Evolutionary conservation across 2,329 filamentous ascomycete genomes (phyloP).

Genomic region (Ophiocordyceps camponoti-leonardi): DNA sequence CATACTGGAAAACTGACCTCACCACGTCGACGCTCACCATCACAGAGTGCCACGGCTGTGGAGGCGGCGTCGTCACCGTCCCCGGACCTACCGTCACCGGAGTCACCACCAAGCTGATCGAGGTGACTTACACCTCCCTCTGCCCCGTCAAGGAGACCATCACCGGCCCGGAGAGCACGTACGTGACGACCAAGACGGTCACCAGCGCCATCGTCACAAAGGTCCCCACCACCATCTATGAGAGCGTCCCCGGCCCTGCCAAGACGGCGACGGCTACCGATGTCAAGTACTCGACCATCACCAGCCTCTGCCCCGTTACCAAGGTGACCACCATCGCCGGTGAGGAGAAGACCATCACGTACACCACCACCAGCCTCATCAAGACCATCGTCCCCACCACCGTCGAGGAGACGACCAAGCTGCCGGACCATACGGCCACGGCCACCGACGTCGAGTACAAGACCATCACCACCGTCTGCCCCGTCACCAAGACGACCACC

Average conservation of each 20-base stretch:
- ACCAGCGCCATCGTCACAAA: slow-evolving; percentile 11
- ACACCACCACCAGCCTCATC: slow-evolving; percentile 8
- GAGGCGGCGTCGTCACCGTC: slow-evolving; percentile 16
- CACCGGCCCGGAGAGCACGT: slow-evolving; percentile 16
- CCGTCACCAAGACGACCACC: slow-evolving; percentile 19
- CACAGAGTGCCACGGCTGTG: slow-evolving; percentile 20
- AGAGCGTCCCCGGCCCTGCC: slow-evolving; percentile 13
- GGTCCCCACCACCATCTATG: slow-evolving; percentile 12
- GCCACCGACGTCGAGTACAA: slow-evolving; percentile 16
- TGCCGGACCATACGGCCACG: slow-evolving; percentile 15
- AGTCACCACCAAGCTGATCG: slow-evolving; percentile 14
- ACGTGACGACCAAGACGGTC: slow-evolving; percentile 8
- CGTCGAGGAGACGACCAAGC: slow-evolving; percentile 12
- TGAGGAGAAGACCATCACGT: slow-evolving; percentile 6
- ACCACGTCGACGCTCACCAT: slow-evolving; percentile 26
- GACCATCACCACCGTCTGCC: slow-evolving; percentile 24
- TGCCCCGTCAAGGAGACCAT: slow-evolving; percentile 18
- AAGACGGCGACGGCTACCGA: slow-evolving; percentile 14
- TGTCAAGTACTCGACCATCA: slow-evolving; percentile 20
- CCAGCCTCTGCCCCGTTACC: slow-evolving; percentile 23
- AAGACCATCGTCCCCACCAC: slow-evolving; percentile 12
- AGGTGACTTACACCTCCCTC: slow-evolving; percentile 21
- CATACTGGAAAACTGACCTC: slow-evolving; percentile 22
- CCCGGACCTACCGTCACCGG: slow-evolving; percentile 15
- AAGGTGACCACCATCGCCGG: slow-evolving; percentile 14